Conservation (phyloP, 2,329 filamentous ascomycete genomes). For the Falciphora oryzae region DNA sequence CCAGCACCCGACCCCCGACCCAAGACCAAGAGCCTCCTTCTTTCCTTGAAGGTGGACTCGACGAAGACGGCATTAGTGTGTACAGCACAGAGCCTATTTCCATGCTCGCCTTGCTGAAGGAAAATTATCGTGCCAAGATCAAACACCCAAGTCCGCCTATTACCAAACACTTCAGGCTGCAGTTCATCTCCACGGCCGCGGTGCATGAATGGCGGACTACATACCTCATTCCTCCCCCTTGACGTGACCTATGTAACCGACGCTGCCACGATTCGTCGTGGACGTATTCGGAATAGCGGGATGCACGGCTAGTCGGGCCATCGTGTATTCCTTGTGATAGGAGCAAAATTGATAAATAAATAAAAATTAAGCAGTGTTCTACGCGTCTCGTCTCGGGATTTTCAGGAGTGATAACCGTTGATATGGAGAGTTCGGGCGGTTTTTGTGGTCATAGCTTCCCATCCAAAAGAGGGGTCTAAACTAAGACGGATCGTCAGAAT, state of each 20-base stretch:
- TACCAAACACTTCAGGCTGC: constrained; percentile 50
- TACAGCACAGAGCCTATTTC: constrained; percentile 48
- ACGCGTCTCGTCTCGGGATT: too few species aligned
- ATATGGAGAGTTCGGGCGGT: background rate
- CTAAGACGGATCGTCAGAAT: background rate
- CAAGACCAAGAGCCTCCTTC: background rate
- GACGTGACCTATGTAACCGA: background rate
- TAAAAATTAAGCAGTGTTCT: background rate
- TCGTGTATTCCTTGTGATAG: background rate
- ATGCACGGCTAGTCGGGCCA: background rate
- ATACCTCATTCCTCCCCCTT: constrained; percentile 20
- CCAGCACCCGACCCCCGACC: background rate
- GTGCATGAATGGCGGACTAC: constrained; percentile 53
- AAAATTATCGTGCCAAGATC: constrained; percentile 50
- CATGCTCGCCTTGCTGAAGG: constrained; percentile 51
- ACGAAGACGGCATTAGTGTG: constrained; percentile 49
- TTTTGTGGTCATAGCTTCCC: background rate
- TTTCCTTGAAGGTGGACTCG: background rate
- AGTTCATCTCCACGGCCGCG: constrained; percentile 31
- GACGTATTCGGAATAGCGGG: background rate
- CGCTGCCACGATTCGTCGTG: background rate
- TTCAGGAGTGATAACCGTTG: background rate
- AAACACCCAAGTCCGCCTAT: constrained; percentile 39
- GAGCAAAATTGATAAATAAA: background rate
- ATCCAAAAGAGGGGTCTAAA: too few species aligned